Percentiles rank a stretch among this genome's conserved stretches.
Conservation (phyloP, 192 early-diverging fungal genomes). For the Dimargaris xerosporica region DNA sequence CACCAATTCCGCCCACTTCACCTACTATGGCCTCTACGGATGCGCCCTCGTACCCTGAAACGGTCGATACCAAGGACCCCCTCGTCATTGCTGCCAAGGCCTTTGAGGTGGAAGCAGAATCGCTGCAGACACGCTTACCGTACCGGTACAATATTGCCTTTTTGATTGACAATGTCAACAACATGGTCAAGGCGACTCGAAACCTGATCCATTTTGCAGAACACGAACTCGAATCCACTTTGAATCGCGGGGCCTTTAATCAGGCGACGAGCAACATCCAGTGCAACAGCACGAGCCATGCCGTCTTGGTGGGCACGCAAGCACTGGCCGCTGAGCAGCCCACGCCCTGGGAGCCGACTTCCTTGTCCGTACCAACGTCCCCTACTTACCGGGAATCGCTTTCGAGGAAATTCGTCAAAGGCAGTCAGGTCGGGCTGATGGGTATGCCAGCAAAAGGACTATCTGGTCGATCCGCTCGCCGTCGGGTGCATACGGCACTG, state of each 20-base stretch:
- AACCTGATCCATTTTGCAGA: slow-evolving; percentile 5
- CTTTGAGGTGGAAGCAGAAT: not conserved
- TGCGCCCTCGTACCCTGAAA: not conserved
- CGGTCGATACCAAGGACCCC: not conserved
- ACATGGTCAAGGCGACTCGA: slow-evolving; percentile 8
- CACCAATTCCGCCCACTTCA: too few relatives aligned
- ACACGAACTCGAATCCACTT: not conserved
- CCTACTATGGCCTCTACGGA: not conserved
- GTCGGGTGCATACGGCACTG: slow-evolving; percentile 1
- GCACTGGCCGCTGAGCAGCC: not conserved
- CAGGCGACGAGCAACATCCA: not conserved
- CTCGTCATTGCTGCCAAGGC: not conserved
- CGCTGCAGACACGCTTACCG: not conserved
- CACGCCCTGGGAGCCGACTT: not conserved
- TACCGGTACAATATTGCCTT: slow-evolving; percentile 10
- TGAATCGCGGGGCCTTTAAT: not conserved
- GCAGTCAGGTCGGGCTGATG: not conserved
- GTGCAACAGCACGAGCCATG: not conserved
- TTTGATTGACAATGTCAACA: slow-evolving; percentile 10
- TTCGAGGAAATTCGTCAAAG: not conserved
- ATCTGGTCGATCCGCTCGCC: not conserved
- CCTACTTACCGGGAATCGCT: too few relatives aligned
- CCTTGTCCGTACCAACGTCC: not conserved
- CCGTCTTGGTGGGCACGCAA: not conserved
- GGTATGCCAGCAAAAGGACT: not conserved